Evolutionary conservation across 768 basidiomycete species (phyloP).

Genomic region (Lactifluus pinguis): DNA sequence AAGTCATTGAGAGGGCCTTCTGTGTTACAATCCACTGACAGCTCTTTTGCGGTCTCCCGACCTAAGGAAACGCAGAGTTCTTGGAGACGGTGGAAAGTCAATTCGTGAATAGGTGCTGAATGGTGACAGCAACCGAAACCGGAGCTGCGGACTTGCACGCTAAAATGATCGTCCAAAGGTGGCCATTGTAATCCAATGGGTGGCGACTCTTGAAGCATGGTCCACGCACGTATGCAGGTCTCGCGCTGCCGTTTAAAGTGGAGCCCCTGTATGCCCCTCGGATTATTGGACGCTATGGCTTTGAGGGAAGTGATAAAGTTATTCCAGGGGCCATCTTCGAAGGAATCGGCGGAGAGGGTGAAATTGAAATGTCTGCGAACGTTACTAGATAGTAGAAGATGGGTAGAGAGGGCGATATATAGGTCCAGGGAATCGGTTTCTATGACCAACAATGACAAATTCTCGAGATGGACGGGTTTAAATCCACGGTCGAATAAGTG

Average conservation of each 20-base stretch:
- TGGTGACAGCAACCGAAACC: background rate
- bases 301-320: background rate
- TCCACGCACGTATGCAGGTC: background rate
- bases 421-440: background rate
- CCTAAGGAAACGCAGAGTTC: background rate
- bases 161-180: background rate
- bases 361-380: conserved; percentile 3
- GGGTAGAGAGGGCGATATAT: background rate
- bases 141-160: background rate
- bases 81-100: conserved; percentile 1
- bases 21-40: background rate
- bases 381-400: background rate
- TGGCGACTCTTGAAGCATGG: background rate
- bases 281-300: background rate
- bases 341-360: background rate
- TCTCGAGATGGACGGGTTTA: background rate
- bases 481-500: background rate
- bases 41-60: background rate
- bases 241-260: background rate
- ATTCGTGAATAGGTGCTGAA: background rate
- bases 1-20: background rate
- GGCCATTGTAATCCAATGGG: background rate
- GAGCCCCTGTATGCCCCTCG: background rate
- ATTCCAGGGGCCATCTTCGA: background rate
- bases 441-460: background rate